These are phyloP conservation scores for Puccinia brachypodii DNA, from an alignment of 1,284 basidiomycete genomes.

Conservation along the genomic window DNA sequence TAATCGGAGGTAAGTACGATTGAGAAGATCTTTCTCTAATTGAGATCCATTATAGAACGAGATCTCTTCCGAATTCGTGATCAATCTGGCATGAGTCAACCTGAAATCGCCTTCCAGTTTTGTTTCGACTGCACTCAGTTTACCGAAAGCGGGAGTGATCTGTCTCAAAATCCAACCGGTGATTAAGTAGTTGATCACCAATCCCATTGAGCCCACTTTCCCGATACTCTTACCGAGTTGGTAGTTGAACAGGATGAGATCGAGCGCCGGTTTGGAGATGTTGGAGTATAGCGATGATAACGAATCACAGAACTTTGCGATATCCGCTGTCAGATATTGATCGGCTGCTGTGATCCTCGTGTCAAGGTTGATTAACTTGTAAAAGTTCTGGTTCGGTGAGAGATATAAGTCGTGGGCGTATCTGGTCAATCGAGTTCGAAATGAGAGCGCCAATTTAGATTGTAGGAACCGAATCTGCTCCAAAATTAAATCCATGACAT, in stretches of 20 bases:
- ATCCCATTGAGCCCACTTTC: constrained; percentile 68
- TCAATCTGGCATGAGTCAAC: constrained; percentile 80
- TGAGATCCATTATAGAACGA: constrained; percentile 91
- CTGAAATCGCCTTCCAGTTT: constrained; percentile 82
- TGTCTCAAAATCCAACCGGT: constrained; percentile 77
- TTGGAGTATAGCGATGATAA: constrained; percentile 76
- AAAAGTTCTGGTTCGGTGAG: constrained; percentile 66
- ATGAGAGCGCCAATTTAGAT: constrained; percentile 78
- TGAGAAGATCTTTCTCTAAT: constrained; percentile 80
- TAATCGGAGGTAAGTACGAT: constrained; percentile 73
- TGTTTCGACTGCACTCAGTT: constrained; percentile 84
- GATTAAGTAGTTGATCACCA: constrained; percentile 80
- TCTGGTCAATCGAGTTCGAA: constrained; percentile 82
- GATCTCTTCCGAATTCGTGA: constrained; percentile 88
- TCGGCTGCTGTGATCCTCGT: constrained; percentile 53
- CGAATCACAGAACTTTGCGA: constrained; percentile 84
- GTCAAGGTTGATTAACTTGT: constrained; percentile 60
- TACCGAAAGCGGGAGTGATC: constrained; percentile 91
- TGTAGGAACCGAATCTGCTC: constrained; percentile 81
- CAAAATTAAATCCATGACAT: neutral
- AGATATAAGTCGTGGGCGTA: constrained; percentile 93
- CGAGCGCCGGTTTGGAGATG: constrained; percentile 83
- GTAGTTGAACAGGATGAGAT: constrained; percentile 87
- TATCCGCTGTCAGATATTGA: constrained; percentile 78
- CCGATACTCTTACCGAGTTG: constrained; percentile 86